Base-by-base conservation (phyloP, 345 rosid genomes). In the Gossypium anomalum region DNA sequence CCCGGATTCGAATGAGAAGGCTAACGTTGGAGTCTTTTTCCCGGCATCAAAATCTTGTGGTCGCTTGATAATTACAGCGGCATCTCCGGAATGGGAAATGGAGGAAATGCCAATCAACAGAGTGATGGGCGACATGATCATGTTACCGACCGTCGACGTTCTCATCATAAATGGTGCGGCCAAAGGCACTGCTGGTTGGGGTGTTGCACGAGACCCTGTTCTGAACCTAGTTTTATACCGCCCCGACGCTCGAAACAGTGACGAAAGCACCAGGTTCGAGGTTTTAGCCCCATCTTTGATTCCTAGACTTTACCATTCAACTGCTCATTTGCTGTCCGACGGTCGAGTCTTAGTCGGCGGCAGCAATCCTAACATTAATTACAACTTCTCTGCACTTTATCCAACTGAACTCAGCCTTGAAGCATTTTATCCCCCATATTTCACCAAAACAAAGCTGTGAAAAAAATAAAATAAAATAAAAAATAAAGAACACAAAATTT, bases 51-150 rank as follows among this genome's bases (percentile, higher is more conserved):
- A 76, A 17, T 57, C 73, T 10, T 83, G 86, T 15, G 86, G 86
- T 2, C 68, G 82, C 19, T n/a, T 79, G 58, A 38, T 16, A 13
- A 76, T 82, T 52, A 82, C 78, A 1, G 72, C 72, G 2, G 15
- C 64, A 14, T 73, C 67, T 20, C 78, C 85, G 1, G 43, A 64
- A 9, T 79, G 82, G 85, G 76, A 47, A 51, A 85, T 85, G 80
- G 88, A 87, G 73, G 82, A 75, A 66, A 87, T 87, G 88, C 82
- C 90, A 9, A 12, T 82, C 15, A 81, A 72, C 12, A 77, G 88
- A 72, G 77, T 82, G 76, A 83, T 85, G 85, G 86, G 86, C 2
- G 88, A 85, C 72, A 85, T 87, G 90, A 84, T 83, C 7, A 53
- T 87, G 79, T 76, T 87, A 6, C 90, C 90, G 0, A 80, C 85